Evolutionary conservation across 2,329 filamentous ascomycete species (phyloP).

Genomic region (Epichloe festucae): DNA sequence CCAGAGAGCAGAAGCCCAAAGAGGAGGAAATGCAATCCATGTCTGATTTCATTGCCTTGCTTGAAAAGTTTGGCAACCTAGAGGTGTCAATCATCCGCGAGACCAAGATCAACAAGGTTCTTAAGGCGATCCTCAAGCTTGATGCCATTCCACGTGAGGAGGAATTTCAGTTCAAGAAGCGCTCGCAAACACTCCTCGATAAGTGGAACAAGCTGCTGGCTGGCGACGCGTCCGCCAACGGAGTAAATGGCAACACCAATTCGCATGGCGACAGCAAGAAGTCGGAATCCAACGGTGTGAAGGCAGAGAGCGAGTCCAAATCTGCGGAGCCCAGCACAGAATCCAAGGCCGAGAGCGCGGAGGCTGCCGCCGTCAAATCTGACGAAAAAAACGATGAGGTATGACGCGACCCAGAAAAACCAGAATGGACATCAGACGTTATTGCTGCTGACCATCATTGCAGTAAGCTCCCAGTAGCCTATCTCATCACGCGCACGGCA

Average conservation of each 20-base stretch:
- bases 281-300: conserved; percentile 25
- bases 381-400: conserved; percentile 20
- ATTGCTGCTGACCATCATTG: neutral
- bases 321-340: conserved; percentile 3
- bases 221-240: conserved; percentile 36
- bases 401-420: neutral
- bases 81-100: conserved; percentile 78
- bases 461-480: neutral
- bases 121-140: conserved; percentile 88
- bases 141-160: conserved; percentile 76
- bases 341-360: conserved; percentile 9
- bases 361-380: conserved; percentile 1
- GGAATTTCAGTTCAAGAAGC: conserved; percentile 77
- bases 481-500: neutral
- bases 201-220: conserved; percentile 82
- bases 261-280: conserved; percentile 7
- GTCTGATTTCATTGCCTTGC: conserved; percentile 64
- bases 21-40: conserved; percentile 71
- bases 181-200: conserved; percentile 66
- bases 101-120: conserved; percentile 98
- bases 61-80: conserved; percentile 68
- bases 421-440: neutral
- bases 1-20: conserved; percentile 71
- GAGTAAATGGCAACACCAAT: conserved; percentile 30
- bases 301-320: conserved; percentile 17